These are phyloP conservation scores for Russula olivacea DNA, from an alignment of 768 basidiomycete genomes.

Conservation along the genomic window DNA sequence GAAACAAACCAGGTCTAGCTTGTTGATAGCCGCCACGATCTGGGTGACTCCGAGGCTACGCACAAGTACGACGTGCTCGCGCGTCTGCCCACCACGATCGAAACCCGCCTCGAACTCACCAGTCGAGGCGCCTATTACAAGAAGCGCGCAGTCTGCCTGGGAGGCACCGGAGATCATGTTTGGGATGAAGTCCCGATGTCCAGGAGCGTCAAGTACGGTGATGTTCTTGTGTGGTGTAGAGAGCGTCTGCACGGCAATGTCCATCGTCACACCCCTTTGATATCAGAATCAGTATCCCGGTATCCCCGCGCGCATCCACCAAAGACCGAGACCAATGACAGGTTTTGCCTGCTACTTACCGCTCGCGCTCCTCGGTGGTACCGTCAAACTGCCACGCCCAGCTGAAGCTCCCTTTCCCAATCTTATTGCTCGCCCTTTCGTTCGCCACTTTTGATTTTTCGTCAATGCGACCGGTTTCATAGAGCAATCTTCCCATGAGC, in stretches of 20 bases:
- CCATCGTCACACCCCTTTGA: constrained; percentile 96
- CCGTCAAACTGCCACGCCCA: constrained; percentile 99
- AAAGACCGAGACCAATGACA: background rate
- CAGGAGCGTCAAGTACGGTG: constrained; percentile 95
- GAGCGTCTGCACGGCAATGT: constrained; percentile 81
- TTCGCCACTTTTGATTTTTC: constrained; percentile 81
- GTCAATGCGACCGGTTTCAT: constrained; percentile 83
- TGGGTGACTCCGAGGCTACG: constrained; percentile 89
- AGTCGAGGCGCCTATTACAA: constrained; percentile 84
- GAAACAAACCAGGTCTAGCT: constrained; percentile 74
- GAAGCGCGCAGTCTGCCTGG: constrained; percentile 90
- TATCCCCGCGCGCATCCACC: background rate
- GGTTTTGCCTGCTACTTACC: constrained; percentile 42
- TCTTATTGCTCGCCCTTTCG: constrained; percentile 82
- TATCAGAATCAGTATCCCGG: constrained; percentile 8
- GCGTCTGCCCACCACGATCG: constrained; percentile 87
- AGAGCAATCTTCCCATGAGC: constrained; percentile 88
- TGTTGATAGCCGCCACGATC: constrained; percentile 90
- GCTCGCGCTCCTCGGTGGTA: constrained; percentile 83
- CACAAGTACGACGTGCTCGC: constrained; percentile 89
- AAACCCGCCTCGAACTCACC: constrained; percentile 98
- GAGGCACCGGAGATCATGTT: constrained; percentile 99
- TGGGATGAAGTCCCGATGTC: constrained; percentile 95
- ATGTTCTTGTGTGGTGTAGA: constrained; percentile 69
- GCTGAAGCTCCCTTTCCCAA: constrained; percentile 91